Evolutionary conservation across 73 alveolate genomes (phyloP), one percentile per base, ranked within the genome.

Genomic region (Effrenium voratum): DNA sequence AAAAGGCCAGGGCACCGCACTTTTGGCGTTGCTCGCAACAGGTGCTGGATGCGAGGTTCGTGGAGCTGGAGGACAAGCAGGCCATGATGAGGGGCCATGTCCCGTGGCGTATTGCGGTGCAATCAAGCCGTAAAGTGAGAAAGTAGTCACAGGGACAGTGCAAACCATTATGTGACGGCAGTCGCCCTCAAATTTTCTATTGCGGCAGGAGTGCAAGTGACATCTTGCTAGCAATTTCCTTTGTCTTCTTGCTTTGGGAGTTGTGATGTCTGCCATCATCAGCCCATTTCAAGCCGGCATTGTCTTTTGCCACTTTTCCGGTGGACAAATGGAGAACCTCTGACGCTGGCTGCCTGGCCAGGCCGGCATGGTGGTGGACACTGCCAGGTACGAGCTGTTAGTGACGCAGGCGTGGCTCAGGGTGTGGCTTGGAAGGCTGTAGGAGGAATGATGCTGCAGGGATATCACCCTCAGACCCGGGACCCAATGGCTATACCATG

Each of bases 281-380:
- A n/a, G n/a, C n/a, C n/a, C n/a, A n/a, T n/a, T n/a, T n/a, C n/a
- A n/a, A n/a, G n/a, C n/a, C n/a, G n/a, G n/a, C n/a, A n/a, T n/a
- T n/a, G n/a, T n/a, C n/a, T n/a, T n/a, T n/a, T n/a, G n/a, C n/a
- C n/a, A n/a, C n/a, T n/a, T n/a, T n/a, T n/a, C n/a, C n/a, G n/a
- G n/a, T n/a, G n/a, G n/a, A n/a, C n/a, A n/a, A n/a, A n/a, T n/a
- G n/a, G n/a, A n/a, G n/a, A n/a, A n/a, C n/a, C n/a, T n/a, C 44
- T 32, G 80, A 30, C 41, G 13, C 41, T 0, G 10, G 44, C 55
- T 43, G 26, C 10, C 91, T 30, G 47, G 49, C 59, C 60, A 87
- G 95, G 95, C 95, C 0, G 85, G 66, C 26, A 87, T 87, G 95
- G 95, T 87, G 45, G 95, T 87, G 85, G 95, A 87, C 68, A 87